These are phyloP conservation scores for Malus domestica DNA, from an alignment of 306 rosid genomes.

Conservation along the genomic window DNA sequence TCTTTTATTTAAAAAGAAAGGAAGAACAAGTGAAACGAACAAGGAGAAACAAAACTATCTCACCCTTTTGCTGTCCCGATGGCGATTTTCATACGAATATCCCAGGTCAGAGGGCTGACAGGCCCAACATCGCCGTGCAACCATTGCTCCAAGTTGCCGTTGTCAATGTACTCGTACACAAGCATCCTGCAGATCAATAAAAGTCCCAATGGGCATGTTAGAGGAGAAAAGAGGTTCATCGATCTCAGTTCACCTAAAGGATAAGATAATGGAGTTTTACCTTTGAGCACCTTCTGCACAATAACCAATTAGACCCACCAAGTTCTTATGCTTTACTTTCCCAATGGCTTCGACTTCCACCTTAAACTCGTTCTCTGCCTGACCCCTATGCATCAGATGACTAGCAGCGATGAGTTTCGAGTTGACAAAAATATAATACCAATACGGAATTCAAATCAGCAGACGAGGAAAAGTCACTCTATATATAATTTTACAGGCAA, in stretches of 20 bases:
- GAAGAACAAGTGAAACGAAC: not conserved
- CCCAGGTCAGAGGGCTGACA: constrained; percentile 89
- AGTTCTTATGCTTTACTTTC: constrained; percentile 91
- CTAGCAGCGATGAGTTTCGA: constrained; percentile 9
- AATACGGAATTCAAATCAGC: not conserved
- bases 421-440: not conserved
- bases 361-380: constrained; percentile 91
- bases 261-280: constrained; percentile 26
- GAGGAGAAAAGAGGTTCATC: not conserved
- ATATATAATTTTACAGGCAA: not conserved
- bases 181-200: constrained; percentile 60
- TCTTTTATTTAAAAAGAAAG: not conserved
- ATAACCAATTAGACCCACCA: constrained; percentile 87
- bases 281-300: constrained; percentile 90
- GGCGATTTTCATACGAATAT: constrained; percentile 76
- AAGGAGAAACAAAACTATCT: constrained; percentile 3
- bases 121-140: constrained; percentile 94
- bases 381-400: constrained; percentile 55
- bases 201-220: not conserved
- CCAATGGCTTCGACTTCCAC: constrained; percentile 99
- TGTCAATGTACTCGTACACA: constrained; percentile 83
- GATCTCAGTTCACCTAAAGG: not conserved
- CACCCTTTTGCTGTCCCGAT: constrained; percentile 93
- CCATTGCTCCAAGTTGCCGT: constrained; percentile 98
- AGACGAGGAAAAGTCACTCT: not conserved